These are phyloP conservation scores for Capronia epimyces DNA, from an alignment of 2,329 filamentous ascomycete genomes.

Conservation along the genomic window DNA sequence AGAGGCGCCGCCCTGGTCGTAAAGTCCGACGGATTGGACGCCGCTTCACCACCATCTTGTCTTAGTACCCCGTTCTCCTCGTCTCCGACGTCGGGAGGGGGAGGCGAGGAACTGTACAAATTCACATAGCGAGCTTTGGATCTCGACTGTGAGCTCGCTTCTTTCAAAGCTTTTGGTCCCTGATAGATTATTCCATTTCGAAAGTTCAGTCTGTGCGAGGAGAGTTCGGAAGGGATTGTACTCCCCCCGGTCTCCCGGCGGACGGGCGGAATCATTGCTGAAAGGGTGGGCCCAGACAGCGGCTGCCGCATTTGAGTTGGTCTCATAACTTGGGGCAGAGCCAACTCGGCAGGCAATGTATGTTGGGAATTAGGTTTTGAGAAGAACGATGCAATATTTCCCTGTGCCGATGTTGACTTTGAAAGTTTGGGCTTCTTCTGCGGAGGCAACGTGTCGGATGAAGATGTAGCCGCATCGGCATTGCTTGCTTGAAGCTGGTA, in stretches of 20 bases:
- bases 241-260: background rate
- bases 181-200: conserved; percentile 9
- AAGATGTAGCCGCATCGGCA: conserved; percentile 11
- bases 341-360: background rate
- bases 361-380: conserved; percentile 6
- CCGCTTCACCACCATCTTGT: background rate
- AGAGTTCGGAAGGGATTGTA: conserved; percentile 15
- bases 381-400: conserved; percentile 50
- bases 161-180: conserved; percentile 10
- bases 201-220: conserved; percentile 16
- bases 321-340: background rate
- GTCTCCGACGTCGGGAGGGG: conserved; percentile 2
- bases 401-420: conserved; percentile 45
- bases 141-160: conserved; percentile 8
- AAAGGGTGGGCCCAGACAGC: background rate
- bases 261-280: background rate
- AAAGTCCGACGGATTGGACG: background rate
- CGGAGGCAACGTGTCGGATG: conserved; percentile 32
- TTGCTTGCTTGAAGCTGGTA: conserved; percentile 45
- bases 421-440: conserved; percentile 33
- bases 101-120: conserved; percentile 27
- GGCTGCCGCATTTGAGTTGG: background rate
- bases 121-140: conserved; percentile 33
- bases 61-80: background rate
- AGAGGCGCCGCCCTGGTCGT: background rate